Evolutionary conservation across 2,329 filamentous ascomycete species (phyloP).

Genomic region (Phialophora chinensis): DNA sequence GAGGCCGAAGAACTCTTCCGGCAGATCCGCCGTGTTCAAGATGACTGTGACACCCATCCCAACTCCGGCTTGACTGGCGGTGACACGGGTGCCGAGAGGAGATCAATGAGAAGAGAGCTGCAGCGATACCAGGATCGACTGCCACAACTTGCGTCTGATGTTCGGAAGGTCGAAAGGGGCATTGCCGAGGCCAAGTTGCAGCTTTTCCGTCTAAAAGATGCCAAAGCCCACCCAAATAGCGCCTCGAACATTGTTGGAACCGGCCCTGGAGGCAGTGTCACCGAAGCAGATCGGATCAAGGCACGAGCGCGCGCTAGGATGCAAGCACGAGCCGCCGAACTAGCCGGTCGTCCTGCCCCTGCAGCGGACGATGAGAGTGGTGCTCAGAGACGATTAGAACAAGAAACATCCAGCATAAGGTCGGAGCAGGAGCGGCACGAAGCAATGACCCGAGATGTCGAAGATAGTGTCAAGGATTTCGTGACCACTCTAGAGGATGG

Average conservation of each 20-base stretch:
- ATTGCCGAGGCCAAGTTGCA: conserved; percentile 92
- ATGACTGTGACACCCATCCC: conserved; percentile 92
- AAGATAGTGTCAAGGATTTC: conserved; percentile 93
- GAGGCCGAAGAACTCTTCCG: conserved; percentile 95
- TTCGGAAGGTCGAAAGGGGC: conserved; percentile 85
- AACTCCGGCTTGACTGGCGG: conserved; percentile 72
- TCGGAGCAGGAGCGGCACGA: conserved; percentile 93
- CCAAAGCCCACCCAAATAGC: conserved; percentile 85
- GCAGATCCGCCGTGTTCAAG: conserved; percentile 86
- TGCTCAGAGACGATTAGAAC: conserved; percentile 83
- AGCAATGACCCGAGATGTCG: conserved; percentile 93
- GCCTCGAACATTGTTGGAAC: conserved; percentile 85
- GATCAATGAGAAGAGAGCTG: conserved; percentile 84
- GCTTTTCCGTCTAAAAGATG: conserved; percentile 90
- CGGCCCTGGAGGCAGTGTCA: conserved; percentile 86
- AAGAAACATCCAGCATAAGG: conserved; percentile 80
- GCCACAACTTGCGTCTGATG: conserved; percentile 88
- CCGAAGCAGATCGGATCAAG: conserved; percentile 92
- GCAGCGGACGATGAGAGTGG: conserved; percentile 75
- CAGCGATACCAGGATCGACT: conserved; percentile 88
- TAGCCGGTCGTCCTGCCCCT: conserved; percentile 81
- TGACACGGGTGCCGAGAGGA: conserved; percentile 86
- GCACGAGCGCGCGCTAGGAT: conserved; percentile 97
- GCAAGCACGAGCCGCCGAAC: conserved; percentile 92
- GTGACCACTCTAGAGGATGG: conserved; percentile 81